Evolutionary conservation across 192 early-diverging fungal genomes (phyloP).

Genomic region (Rhizophlyctis rosea): DNA sequence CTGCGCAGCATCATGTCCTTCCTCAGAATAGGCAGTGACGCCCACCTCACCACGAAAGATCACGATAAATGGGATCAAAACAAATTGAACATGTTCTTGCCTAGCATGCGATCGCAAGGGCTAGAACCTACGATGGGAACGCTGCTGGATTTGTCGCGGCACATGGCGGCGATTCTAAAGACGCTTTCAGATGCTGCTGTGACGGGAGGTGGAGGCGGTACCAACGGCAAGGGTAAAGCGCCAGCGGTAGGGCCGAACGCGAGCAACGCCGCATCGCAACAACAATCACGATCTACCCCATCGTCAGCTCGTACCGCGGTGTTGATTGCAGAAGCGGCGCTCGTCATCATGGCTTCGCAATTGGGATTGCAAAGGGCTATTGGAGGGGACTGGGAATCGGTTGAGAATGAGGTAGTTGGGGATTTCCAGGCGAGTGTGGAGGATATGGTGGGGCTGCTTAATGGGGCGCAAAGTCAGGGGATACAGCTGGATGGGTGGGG

Average conservation of each 20-base stretch:
- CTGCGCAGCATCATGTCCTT: conserved; percentile 15
- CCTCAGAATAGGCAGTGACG: conserved; percentile 16
- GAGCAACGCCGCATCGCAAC: conserved; percentile 15
- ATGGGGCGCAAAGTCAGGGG: not conserved
- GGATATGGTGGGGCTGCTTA: not conserved
- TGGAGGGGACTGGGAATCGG: not conserved
- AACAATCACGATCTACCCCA: conserved; percentile 6
- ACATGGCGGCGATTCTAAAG: conserved; percentile 1
- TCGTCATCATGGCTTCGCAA: conserved; percentile 12
- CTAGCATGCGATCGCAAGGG: conserved; percentile 21
- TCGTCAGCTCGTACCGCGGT: not conserved
- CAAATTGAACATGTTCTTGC: conserved; percentile 4
- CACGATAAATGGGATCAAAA: not conserved
- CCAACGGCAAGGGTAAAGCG: not conserved
- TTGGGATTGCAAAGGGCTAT: conserved; percentile 8
- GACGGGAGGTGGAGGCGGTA: not conserved
- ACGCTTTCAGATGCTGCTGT: not conserved
- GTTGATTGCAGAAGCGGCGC: conserved; percentile 13
- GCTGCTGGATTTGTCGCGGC: conserved; percentile 16
- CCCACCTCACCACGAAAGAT: not conserved
- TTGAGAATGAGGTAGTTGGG: conserved; percentile 12
- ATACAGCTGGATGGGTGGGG: not conserved
- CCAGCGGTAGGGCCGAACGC: not conserved
- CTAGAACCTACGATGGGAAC: conserved; percentile 25
- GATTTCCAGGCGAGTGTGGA: conserved; percentile 3